Percentiles rank a stretch among this genome's conserved stretches.
These are phyloP conservation scores for Pythium guiyangense DNA, from an alignment of 352 stramenopile genomes.

Conservation along the genomic window DNA sequence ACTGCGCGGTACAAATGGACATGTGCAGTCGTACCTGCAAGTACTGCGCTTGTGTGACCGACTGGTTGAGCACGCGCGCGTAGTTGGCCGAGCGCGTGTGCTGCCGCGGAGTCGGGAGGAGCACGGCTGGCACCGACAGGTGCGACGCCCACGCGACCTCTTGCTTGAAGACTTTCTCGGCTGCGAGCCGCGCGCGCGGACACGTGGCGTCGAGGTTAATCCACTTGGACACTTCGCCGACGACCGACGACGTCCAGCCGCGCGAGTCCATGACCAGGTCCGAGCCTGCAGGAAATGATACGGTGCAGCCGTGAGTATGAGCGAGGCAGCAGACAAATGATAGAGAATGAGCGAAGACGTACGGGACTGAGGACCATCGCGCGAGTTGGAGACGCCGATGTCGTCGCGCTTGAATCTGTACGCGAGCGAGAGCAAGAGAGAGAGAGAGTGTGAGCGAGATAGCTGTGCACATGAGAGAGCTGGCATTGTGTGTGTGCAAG, in stretches of 20 bases:
- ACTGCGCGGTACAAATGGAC: not conserved
- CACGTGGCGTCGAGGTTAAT: constrained; percentile 62
- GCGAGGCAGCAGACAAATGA: not conserved
- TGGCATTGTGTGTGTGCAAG: not conserved
- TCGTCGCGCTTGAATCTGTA: constrained; percentile 71
- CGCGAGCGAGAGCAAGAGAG: not conserved
- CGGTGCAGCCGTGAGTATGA: not conserved
- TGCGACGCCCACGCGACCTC: constrained; percentile 96
- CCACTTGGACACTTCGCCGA: constrained; percentile 78
- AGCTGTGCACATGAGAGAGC: not conserved
- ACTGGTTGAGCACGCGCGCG: constrained; percentile 77
- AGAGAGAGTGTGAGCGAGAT: not conserved
- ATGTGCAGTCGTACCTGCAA: constrained; percentile 32
- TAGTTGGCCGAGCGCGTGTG: constrained; percentile 71
- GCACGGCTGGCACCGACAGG: constrained; percentile 92
- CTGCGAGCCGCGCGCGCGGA: constrained; percentile 30
- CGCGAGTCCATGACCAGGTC: constrained; percentile 83
- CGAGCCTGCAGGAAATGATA: constrained; percentile 31
- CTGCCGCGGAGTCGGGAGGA: constrained; percentile 79
- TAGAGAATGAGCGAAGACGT: constrained; percentile 10
- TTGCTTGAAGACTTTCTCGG: constrained; percentile 83
- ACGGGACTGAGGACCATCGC: constrained; percentile 55
- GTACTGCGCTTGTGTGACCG: constrained; percentile 71
- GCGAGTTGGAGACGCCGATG: constrained; percentile 46
- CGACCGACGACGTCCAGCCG: constrained; percentile 78